These are phyloP conservation scores for barrel medic (Medicago truncatula) DNA, from an alignment of 306 rosid genomes.

Conservation along the genomic window DNA sequence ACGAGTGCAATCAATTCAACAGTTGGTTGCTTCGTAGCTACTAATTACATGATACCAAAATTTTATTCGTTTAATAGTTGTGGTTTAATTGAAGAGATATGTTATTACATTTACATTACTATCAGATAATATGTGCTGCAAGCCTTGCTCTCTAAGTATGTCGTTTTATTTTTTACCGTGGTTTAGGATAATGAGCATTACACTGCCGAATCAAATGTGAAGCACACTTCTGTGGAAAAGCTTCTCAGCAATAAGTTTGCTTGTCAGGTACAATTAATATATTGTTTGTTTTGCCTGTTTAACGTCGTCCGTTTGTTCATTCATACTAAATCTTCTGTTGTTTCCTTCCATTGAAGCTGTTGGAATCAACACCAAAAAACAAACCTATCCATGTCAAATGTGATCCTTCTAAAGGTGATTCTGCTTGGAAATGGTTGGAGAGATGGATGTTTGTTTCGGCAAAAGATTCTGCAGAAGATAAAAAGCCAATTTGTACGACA, in stretches of 20 bases:
- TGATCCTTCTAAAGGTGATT: slow-evolving; percentile 78
- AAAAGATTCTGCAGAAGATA: slow-evolving; percentile 47
- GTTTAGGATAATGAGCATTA: slow-evolving; percentile 61
- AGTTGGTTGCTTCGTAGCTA: not conserved
- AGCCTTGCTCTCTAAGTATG: not conserved
- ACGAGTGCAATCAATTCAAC: not conserved
- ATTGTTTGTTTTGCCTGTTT: slow-evolving; percentile 1
- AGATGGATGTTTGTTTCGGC: slow-evolving; percentile 84
- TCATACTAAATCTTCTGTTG: slow-evolving; percentile 33
- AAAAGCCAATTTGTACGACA: slow-evolving; percentile 37
- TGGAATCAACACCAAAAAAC: slow-evolving; percentile 78
- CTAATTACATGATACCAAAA: not conserved
- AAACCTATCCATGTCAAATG: slow-evolving; percentile 76
- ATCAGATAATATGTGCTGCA: not conserved
- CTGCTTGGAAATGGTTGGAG: slow-evolving; percentile 99
- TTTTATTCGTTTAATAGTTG: no score
- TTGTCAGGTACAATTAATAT: slow-evolving; percentile 63
- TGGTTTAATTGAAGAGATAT: slow-evolving; percentile 10
- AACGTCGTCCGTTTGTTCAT: not conserved
- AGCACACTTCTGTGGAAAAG: slow-evolving; percentile 64
- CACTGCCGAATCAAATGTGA: slow-evolving; percentile 46
- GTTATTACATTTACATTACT: slow-evolving; percentile 1
- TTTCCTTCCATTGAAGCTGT: slow-evolving; percentile 52
- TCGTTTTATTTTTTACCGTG: slow-evolving; percentile 33
- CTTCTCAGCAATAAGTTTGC: slow-evolving; percentile 84